phyloP scores from a whole-genome alignment of 2,329 filamentous ascomycete genomes.

The Tolypocladium ovalisporum region DNA sequence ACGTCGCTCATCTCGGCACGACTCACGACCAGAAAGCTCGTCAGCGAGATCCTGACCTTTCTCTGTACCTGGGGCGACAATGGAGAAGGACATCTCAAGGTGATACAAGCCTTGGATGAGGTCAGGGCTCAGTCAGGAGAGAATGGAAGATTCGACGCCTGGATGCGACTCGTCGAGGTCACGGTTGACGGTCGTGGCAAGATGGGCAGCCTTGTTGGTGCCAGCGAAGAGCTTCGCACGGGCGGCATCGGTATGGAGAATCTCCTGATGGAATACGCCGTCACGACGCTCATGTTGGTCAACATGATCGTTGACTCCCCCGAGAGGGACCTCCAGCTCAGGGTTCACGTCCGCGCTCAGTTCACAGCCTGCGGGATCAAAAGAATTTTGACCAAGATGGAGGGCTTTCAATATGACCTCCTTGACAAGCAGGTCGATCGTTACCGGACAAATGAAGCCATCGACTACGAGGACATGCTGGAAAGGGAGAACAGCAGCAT shows the following conservation, averaged over 20 bases:
- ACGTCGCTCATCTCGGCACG: constrained; percentile 81
- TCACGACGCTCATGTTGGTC: constrained; percentile 86
- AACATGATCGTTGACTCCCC: constrained; percentile 95
- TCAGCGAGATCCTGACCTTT: constrained; percentile 94
- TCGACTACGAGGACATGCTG: constrained; percentile 96
- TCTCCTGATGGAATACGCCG: constrained; percentile 95
- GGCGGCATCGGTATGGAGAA: constrained; percentile 99
- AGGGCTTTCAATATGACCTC: constrained; percentile 93
- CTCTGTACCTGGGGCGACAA: constrained; percentile 83
- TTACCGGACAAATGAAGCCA: constrained; percentile 87
- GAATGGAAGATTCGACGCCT: constrained; percentile 92
- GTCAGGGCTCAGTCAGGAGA: constrained; percentile 82
- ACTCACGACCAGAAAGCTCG: constrained; percentile 83
- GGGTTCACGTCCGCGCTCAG: constrained; percentile 89
- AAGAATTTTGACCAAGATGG: constrained; percentile 92
- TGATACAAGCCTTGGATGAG: constrained; percentile 84
- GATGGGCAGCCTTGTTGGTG: constrained; percentile 95
- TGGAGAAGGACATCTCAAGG: constrained; percentile 81
- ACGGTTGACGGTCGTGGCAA: constrained; percentile 95
- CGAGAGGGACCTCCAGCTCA: constrained; percentile 76
- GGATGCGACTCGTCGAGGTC: constrained; percentile 97
- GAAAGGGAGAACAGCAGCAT: constrained; percentile 85
- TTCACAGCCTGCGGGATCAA: constrained; percentile 95
- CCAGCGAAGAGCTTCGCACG: constrained; percentile 89
- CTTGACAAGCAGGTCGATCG: constrained; percentile 97